Percentiles rank a stretch among this genome's conserved stretches.
Conservation (phyloP, 371 early-diverging fungal genomes). For the Mucor plumbeus region DNA sequence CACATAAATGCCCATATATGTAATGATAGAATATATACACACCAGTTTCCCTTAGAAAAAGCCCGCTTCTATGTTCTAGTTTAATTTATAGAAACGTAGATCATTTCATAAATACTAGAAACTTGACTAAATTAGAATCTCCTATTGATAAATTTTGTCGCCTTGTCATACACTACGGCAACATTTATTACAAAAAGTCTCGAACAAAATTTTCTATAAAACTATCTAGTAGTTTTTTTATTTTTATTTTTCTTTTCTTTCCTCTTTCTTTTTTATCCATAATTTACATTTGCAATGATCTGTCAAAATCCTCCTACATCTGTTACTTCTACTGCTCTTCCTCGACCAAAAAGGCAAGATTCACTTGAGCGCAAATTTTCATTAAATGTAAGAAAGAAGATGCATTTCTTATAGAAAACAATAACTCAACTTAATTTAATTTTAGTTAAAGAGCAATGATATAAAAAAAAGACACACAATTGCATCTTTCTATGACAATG, state of each 20-base stretch:
- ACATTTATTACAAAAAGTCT: neutral
- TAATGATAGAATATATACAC: neutral
- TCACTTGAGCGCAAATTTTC: neutral
- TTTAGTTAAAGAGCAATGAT: slow-evolving; percentile 3
- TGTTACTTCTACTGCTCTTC: neutral
- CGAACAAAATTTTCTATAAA: slow-evolving; percentile 3
- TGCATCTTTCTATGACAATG: neutral
- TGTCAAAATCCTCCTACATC: neutral
- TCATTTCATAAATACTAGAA: neutral
- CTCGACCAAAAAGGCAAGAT: neutral
- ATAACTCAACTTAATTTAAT: neutral
- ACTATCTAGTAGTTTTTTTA: neutral
- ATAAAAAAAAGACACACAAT: slow-evolving; percentile 5
- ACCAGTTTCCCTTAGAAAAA: neutral
- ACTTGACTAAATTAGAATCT: neutral
- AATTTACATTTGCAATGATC: slow-evolving; percentile 2
- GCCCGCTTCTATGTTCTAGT: neutral
- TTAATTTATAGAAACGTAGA: neutral
- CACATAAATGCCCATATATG: neutral
- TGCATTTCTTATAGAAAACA: neutral
- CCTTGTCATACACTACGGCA: neutral
- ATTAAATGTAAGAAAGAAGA: neutral
- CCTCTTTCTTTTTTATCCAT: neutral
- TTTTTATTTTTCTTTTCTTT: neutral
- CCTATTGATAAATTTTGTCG: neutral